phyloP scores from a whole-genome alignment of 2,329 filamentous ascomycete genomes.

The Alternaria sp. region DNA sequence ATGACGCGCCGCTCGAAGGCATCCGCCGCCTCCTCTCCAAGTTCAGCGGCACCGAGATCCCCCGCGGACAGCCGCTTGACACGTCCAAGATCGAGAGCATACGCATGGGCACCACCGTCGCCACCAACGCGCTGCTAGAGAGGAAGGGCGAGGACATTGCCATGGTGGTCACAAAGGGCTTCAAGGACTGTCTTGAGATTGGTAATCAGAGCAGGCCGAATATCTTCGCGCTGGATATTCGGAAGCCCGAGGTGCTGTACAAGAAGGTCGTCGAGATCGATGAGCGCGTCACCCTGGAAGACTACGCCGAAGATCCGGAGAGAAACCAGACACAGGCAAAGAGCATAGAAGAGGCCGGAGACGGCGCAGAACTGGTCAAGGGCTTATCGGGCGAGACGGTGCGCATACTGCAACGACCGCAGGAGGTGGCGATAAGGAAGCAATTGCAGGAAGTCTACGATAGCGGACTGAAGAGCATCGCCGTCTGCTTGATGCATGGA shows the following conservation, averaged over 20 bases:
- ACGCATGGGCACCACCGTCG: constrained; percentile 94
- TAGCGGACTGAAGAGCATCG: constrained; percentile 77
- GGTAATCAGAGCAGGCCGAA: constrained; percentile 88
- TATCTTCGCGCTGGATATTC: constrained; percentile 89
- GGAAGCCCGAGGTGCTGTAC: constrained; percentile 86
- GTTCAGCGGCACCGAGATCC: constrained; percentile 77
- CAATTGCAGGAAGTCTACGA: constrained; percentile 73
- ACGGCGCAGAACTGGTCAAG: constrained; percentile 65
- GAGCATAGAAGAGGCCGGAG: constrained; percentile 54
- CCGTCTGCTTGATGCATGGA: constrained; percentile 89
- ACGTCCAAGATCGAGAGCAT: constrained; percentile 87
- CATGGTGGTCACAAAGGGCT: constrained; percentile 84
- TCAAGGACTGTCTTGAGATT: constrained; percentile 85
- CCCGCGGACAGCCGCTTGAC: constrained; percentile 79
- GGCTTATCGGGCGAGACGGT: constrained; percentile 78
- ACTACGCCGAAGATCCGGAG: constrained; percentile 86
- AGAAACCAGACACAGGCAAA: constrained; percentile 64
- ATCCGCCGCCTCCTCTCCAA: constrained; percentile 84
- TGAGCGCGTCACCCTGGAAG: constrained; percentile 88
- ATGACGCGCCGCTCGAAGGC: constrained; percentile 88
- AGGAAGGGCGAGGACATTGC: constrained; percentile 89
- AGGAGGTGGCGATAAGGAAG: constrained; percentile 61
- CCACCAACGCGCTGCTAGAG: constrained; percentile 89
- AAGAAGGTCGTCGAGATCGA: constrained; percentile 86
- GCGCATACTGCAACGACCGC: constrained; percentile 69